These are phyloP conservation scores for Mucor racemosus DNA, from an alignment of 371 early-diverging fungal genomes.

Conservation along the genomic window DNA sequence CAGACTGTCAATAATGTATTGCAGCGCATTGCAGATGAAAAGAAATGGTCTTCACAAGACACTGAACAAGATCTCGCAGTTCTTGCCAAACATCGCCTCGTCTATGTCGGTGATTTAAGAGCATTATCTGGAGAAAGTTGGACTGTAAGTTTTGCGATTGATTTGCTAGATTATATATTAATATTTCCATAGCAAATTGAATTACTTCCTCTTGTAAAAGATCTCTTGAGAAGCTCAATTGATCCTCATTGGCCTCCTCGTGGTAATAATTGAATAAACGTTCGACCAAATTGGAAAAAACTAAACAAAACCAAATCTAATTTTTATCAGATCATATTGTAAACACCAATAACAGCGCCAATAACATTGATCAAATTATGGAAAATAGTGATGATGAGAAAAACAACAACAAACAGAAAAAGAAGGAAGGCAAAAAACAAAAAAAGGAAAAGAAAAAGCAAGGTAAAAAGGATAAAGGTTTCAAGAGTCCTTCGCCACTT, in stretches of 20 bases:
- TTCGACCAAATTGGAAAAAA: not conserved
- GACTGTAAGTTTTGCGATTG: constrained; percentile 38
- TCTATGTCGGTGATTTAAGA: constrained; percentile 46
- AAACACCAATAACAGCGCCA: not conserved
- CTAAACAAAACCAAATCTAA: not conserved
- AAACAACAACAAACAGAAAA: constrained; percentile 15
- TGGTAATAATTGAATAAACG: not conserved
- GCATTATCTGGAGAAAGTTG: constrained; percentile 53
- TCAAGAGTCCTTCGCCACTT: constrained; percentile 17
- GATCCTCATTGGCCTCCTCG: constrained; percentile 7
- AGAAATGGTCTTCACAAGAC: constrained; percentile 47
- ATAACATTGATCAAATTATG: not conserved
- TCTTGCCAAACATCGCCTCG: constrained; percentile 44
- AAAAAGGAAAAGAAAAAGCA: constrained; percentile 21
- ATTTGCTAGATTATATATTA: not conserved
- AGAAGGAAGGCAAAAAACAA: constrained; percentile 11
- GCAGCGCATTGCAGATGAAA: constrained; percentile 32
- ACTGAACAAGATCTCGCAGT: constrained; percentile 46
- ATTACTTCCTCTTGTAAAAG: constrained; percentile 39
- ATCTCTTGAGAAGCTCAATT: constrained; percentile 32
- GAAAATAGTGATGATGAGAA: constrained; percentile 17
- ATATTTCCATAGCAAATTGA: constrained; percentile 21
- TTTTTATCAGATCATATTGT: not conserved
- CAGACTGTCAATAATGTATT: constrained; percentile 22
- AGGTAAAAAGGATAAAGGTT: constrained; percentile 18